Base-by-base conservation (phyloP, 2,329 filamentous ascomycete genomes). In the Stromatinia cepivora region DNA sequence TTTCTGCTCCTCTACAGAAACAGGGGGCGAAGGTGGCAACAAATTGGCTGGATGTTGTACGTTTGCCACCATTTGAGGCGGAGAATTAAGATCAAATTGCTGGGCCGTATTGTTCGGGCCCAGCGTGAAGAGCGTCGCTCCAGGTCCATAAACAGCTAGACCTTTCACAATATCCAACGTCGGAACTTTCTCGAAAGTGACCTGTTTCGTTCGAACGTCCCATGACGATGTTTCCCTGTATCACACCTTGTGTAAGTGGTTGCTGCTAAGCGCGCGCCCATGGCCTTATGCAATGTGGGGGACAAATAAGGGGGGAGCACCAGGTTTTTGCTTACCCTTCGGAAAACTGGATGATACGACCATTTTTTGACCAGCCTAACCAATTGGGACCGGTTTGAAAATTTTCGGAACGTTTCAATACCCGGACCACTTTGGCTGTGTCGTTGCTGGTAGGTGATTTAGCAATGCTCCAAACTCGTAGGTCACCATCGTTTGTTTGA, bases 341-440 rank as follows among this genome's bases (percentile, higher is more conserved):
- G 7, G 92, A 91, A 80, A 89, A 94, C 80, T 99, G 95, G 72
- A 99, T 89, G 73, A 99, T 93, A 74, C 94, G 91, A 52, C 95
- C 95, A 82, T 97, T 98, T 81, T 97, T 98, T 0, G 95, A 98
- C 95, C 95, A 99, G 28, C 89, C 91, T 84, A 97, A 94, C 95
- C 95, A 99, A 78, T 97, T 97, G 50, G 92, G 90, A 1, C 93
- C 93, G 3, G 88, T 82, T 46, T 88, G 82, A 73, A 86, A 89
- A 73, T 89, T 89, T 71, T 97, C 93, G 10, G 89, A 89, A 75
- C 92, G 86, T 79, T 92, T 94, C 62, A 99, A 82, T 39, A 96
- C 90, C 72, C 95, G 87, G 70, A 98, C 96, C 10, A 97, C 91
- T 77, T 94, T 94, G 48, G 94, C 94, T 25, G 90, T 85, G 74